Evolutionary conservation across 129 eudicot genomes (phyloP).

Genomic region (Scalesia atractyloides): DNA sequence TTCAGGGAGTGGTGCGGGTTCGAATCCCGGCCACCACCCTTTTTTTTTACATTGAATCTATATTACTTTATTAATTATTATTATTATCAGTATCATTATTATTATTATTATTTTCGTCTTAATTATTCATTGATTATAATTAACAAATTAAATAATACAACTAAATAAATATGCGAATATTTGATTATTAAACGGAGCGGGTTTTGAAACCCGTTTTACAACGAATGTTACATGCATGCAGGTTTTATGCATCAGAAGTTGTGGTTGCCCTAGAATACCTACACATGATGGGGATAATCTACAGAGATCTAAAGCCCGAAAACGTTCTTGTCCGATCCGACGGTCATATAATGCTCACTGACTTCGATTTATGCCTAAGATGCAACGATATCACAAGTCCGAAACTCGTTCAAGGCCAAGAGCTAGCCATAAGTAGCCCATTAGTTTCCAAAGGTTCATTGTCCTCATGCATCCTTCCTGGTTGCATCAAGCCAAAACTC

Average conservation of each 20-base stretch:
- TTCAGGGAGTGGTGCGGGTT: too few species aligned
- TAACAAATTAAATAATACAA: too few species aligned
- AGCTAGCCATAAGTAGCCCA: constrained; percentile 21
- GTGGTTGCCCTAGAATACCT: constrained; percentile 78
- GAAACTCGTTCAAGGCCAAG: constrained; percentile 52
- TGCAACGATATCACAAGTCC: constrained; percentile 50
- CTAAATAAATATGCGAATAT: too few species aligned
- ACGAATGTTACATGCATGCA: too few species aligned
- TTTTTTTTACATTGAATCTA: too few species aligned
- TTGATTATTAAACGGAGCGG: too few species aligned
- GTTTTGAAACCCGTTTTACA: too few species aligned
- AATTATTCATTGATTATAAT: too few species aligned
- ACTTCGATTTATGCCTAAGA: constrained; percentile 71
- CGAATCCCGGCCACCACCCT: too few species aligned
- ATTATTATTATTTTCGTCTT: too few species aligned
- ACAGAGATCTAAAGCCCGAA: constrained; percentile 77
- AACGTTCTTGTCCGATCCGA: constrained; percentile 68
- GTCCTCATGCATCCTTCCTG: constrained; percentile 49
- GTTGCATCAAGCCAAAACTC: constrained; percentile 44
- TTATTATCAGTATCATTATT: too few species aligned
- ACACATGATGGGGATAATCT: constrained; percentile 74
- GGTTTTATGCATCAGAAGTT: constrained; percentile 84
- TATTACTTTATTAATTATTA: too few species aligned
- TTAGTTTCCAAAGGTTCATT: constrained; percentile 14
- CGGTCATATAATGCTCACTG: constrained; percentile 78